A percentile compares a stretch with the other conserved stretches of the same genome.
These are phyloP conservation scores for Epithele typhae DNA, from an alignment of 768 basidiomycete species.

Conservation along the genomic window DNA sequence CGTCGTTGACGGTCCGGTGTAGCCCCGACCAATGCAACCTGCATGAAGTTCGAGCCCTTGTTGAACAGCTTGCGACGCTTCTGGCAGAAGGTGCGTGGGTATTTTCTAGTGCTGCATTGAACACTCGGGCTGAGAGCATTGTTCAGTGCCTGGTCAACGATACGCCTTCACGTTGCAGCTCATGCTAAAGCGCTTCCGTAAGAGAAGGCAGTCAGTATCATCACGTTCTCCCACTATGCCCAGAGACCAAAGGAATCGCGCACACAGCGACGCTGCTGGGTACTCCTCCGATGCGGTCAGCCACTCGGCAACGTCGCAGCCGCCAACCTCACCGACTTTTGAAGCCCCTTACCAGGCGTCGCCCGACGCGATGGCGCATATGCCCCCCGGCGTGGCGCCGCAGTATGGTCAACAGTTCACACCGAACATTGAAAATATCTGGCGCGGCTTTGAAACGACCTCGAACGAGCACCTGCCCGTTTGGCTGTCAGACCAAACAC, in stretches of 20 bases:
- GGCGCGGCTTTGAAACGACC: conserved; percentile 70
- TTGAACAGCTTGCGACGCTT: conserved; percentile 71
- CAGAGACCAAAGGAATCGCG: conserved; percentile 44
- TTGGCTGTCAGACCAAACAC: conserved; percentile 81
- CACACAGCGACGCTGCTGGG: conserved; percentile 38
- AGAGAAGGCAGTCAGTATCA: conserved; percentile 47
- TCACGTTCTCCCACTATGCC: conserved; percentile 59
- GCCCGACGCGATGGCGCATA: conserved; percentile 29
- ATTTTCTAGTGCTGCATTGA: not conserved
- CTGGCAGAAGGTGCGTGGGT: conserved; percentile 67
- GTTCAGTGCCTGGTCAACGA: conserved; percentile 82
- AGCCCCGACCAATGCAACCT: conserved; percentile 85
- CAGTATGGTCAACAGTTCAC: conserved; percentile 16
- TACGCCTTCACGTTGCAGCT: conserved; percentile 88
- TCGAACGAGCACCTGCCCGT: conserved; percentile 75
- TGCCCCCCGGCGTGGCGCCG: conserved; percentile 28
- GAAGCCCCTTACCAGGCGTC: conserved; percentile 35
- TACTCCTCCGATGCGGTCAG: conserved; percentile 30
- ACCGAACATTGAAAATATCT: conserved; percentile 60
- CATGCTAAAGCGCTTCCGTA: conserved; percentile 78
- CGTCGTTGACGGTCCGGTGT: not conserved
- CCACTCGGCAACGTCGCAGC: conserved; percentile 20
- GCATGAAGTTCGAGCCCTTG: conserved; percentile 64
- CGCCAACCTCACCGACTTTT: conserved; percentile 56
- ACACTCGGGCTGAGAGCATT: conserved; percentile 1